phyloP scores from a whole-genome alignment of 169 alveolate species.

The Perkinsus marinus region DNA sequence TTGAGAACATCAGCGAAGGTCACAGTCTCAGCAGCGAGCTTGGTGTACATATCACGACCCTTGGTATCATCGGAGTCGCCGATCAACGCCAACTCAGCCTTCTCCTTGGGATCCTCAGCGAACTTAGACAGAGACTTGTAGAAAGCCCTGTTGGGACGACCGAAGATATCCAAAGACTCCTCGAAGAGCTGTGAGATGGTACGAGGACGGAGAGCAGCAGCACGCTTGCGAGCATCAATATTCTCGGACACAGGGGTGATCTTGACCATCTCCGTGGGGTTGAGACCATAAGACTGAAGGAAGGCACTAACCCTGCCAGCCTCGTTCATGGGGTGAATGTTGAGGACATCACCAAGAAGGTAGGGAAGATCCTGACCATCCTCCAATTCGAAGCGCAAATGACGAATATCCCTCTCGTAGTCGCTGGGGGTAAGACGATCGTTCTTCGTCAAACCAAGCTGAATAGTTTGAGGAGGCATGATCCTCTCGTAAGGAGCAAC shows the following conservation, averaged over 20 bases:
- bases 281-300: not conserved
- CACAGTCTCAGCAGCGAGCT: constrained; percentile 14
- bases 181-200: constrained; percentile 19
- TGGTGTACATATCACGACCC: constrained; percentile 9
- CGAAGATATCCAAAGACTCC: constrained; percentile 27
- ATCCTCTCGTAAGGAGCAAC: constrained; percentile 16
- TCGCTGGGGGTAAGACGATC: constrained; percentile 15
- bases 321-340: constrained; percentile 21
- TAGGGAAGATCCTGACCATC: not conserved
- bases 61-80: constrained; percentile 1
- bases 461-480: constrained; percentile 19
- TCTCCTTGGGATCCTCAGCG: constrained; percentile 18
- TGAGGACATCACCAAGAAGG: constrained; percentile 22
- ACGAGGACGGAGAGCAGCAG: constrained; percentile 11
- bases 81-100: constrained; percentile 12
- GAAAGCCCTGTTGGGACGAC: constrained; percentile 23
- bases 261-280: not conserved
- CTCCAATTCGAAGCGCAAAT: constrained; percentile 14
- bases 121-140: constrained; percentile 15
- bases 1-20: constrained; percentile 21
- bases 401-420: constrained; percentile 26
- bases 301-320: not conserved
- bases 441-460: constrained; percentile 9
- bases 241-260: not conserved
- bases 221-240: not conserved